Conservation (phyloP, 2,329 filamentous ascomycete species). For the Scolecobasidium constrictum region DNA sequence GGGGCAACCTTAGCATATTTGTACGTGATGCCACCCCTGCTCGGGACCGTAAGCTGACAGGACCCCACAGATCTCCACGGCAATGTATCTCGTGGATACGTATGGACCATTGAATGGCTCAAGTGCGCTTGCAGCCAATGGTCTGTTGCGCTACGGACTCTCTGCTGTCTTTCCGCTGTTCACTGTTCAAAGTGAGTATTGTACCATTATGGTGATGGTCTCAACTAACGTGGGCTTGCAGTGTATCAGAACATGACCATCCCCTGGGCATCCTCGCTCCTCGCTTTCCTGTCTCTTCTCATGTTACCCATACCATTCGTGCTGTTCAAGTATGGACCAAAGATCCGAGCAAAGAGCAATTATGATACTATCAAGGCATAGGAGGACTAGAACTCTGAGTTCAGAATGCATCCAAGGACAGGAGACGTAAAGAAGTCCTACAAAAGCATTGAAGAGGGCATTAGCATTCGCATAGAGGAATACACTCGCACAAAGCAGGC, state of each 20-base stretch:
- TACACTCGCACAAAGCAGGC: no score
- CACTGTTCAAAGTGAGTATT: slow-evolving; percentile 41
- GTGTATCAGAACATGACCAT: slow-evolving; percentile 24
- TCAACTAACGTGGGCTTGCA: slow-evolving; percentile 3
- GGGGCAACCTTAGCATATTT: slow-evolving; percentile 22
- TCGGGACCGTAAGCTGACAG: slow-evolving; percentile 6
- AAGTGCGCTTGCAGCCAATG: slow-evolving; percentile 49
- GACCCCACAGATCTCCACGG: slow-evolving; percentile 9
- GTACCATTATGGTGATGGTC: background rate
- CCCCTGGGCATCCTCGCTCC: slow-evolving; percentile 28
- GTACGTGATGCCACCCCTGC: slow-evolving; percentile 12
- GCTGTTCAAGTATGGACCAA: slow-evolving; percentile 17
- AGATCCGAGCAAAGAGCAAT: slow-evolving; percentile 8
- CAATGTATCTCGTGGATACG: slow-evolving; percentile 43
- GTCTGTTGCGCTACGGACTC: slow-evolving; percentile 44
- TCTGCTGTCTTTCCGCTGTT: slow-evolving; percentile 51
- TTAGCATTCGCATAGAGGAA: no score
- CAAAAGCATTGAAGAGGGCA: no score
- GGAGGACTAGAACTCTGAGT: no score
- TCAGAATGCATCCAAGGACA: no score
- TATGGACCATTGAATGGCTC: slow-evolving; percentile 46
- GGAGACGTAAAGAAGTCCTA: no score
- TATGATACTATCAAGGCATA: slow-evolving; percentile 9
- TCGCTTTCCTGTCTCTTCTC: slow-evolving; percentile 27
- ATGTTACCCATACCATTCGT: slow-evolving; percentile 27